Evolutionary conservation across 129 eudicot genomes (phyloP).

Genomic region (Flaveria trinervia): DNA sequence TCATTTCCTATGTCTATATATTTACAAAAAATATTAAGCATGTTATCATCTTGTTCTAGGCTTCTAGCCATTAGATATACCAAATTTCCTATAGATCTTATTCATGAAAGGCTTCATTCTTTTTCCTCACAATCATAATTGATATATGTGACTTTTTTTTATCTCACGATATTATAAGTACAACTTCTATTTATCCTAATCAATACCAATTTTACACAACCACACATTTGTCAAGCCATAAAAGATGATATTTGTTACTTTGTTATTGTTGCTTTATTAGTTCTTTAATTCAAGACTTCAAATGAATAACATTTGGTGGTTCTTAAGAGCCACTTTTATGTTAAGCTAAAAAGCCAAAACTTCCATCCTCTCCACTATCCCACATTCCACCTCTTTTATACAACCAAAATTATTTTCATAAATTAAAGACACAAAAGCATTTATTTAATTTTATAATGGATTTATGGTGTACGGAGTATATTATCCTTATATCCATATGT

Average conservation of each 20-base stretch:
- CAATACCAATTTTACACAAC: no score
- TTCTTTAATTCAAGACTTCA: neutral
- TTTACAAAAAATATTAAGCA: neutral
- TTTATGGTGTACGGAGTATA: conserved; percentile 1
- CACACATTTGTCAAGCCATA: no score
- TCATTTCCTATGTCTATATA: neutral
- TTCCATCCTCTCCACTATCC: conserved; percentile 33
- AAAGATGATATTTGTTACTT: no score
- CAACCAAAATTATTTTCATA: conserved; percentile 19
- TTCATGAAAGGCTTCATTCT: no score
- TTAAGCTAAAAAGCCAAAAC: conserved; percentile 29
- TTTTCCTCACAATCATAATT: no score
- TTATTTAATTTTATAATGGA: conserved; percentile 3
- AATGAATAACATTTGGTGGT: conserved; percentile 15
- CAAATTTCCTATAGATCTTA: no score
- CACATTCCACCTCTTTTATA: neutral
- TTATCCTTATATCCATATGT: conserved; percentile 26
- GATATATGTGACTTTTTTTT: no score
- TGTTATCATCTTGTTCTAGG: neutral
- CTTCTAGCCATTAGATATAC: neutral
- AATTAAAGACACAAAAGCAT: conserved; percentile 4
- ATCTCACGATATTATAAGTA: no score
- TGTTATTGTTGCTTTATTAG: neutral
- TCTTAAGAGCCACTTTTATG: conserved; percentile 28
- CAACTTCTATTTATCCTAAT: no score